Evolutionary conservation across 2,329 filamentous ascomycete genomes (phyloP).

Genomic region (Penicillium sp.): DNA sequence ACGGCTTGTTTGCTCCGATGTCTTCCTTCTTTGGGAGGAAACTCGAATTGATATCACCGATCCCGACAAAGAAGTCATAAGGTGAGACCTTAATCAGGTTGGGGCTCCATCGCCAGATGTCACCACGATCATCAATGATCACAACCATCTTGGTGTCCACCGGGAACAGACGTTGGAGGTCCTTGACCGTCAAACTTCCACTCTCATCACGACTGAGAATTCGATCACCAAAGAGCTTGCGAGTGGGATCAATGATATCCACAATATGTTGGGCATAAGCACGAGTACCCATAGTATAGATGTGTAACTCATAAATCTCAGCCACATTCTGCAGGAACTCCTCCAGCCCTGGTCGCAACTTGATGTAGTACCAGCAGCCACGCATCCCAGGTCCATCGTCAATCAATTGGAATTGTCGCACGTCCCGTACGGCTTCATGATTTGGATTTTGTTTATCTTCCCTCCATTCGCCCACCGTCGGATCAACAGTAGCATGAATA

Average conservation of each 20-base stretch:
- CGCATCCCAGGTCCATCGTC: slow-evolving; percentile 76
- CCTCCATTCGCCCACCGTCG: slow-evolving; percentile 95
- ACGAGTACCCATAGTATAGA: slow-evolving; percentile 98
- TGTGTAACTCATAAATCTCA: slow-evolving; percentile 86
- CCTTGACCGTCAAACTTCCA: slow-evolving; percentile 88
- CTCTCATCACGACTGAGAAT: slow-evolving; percentile 97
- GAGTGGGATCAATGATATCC: slow-evolving; percentile 85
- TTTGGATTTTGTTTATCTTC: slow-evolving; percentile 85
- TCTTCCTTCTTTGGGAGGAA: slow-evolving; percentile 78
- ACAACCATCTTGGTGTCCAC: slow-evolving; percentile 99
- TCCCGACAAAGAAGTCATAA: slow-evolving; percentile 97
- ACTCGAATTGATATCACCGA: slow-evolving; percentile 97
- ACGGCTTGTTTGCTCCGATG: slow-evolving; percentile 49
- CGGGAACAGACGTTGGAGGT: slow-evolving; percentile 84
- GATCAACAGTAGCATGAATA: slow-evolving; percentile 96
- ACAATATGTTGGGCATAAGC: slow-evolving; percentile 94
- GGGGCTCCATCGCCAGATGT: slow-evolving; percentile 91
- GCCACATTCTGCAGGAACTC: slow-evolving; percentile 77
- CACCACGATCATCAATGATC: slow-evolving; percentile 94
- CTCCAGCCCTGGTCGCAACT: slow-evolving; percentile 82
- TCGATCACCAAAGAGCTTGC: slow-evolving; percentile 86
- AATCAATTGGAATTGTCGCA: slow-evolving; percentile 80
- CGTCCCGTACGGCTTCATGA: slow-evolving; percentile 83
- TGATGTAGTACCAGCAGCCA: slow-evolving; percentile 97
- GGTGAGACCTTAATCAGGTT: slow-evolving; percentile 94